These are phyloP conservation scores for Suillus luteus DNA, from an alignment of 768 basidiomycete species.

Conservation along the genomic window DNA sequence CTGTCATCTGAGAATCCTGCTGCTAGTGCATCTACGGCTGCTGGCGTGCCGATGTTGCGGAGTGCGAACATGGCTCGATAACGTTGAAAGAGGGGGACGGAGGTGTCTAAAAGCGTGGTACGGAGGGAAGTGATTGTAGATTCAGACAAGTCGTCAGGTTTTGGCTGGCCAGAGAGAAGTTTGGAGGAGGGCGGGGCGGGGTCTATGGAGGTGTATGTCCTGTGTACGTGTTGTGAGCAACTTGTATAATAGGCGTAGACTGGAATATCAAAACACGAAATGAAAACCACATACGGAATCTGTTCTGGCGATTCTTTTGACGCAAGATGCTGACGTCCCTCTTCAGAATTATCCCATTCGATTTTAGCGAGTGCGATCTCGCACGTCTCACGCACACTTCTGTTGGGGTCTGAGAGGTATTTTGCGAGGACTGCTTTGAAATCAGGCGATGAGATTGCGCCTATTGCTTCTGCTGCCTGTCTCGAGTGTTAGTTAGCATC, in stretches of 20 bases:
- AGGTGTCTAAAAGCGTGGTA: conserved; percentile 61
- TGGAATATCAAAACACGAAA: not conserved
- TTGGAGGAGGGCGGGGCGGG: conserved; percentile 81
- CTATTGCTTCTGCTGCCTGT: conserved; percentile 98
- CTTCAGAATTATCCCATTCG: conserved; percentile 84
- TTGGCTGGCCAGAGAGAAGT: conserved; percentile 56
- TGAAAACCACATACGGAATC: conserved; percentile 38
- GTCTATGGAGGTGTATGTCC: conserved; percentile 82
- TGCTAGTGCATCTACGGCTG: conserved; percentile 88
- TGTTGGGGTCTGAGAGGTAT: conserved; percentile 70
- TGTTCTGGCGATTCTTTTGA: conserved; percentile 33
- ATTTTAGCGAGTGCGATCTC: conserved; percentile 97
- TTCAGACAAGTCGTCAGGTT: conserved; percentile 50
- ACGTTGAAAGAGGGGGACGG: conserved; percentile 80
- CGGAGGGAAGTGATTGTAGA: conserved; percentile 56
- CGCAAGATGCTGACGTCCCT: conserved; percentile 53
- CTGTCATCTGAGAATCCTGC: conserved; percentile 88
- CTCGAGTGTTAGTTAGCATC: conserved; percentile 20
- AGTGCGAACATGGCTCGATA: conserved; percentile 99
- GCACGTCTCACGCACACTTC: conserved; percentile 90
- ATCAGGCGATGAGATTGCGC: conserved; percentile 74
- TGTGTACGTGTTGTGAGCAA: conserved; percentile 27
- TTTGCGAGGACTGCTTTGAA: conserved; percentile 72
- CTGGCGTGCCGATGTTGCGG: conserved; percentile 85
- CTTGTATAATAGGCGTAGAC: not conserved